Percentiles rank a stretch among this genome's conserved stretches.
phyloP scores from a whole-genome alignment of 192 early-diverging fungal species.

The Mortierella hygrophila region DNA sequence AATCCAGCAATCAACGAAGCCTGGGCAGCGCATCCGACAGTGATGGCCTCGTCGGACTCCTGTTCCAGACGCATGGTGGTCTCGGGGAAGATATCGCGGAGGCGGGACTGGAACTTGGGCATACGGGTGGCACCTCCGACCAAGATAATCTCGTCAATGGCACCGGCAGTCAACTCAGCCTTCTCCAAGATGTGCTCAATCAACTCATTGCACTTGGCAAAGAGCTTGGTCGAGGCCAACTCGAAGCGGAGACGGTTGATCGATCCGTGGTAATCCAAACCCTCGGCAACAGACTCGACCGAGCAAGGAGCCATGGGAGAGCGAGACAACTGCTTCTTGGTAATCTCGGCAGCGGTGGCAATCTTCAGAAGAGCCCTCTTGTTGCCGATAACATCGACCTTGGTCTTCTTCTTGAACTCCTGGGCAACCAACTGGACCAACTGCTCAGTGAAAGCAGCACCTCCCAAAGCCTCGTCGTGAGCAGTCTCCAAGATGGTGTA shows the following conservation, averaged over 20 bases:
- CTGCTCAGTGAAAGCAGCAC: constrained; percentile 87
- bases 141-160: constrained; percentile 88
- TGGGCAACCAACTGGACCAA: constrained; percentile 83
- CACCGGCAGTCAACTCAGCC: constrained; percentile 73
- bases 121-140: constrained; percentile 91
- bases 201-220: constrained; percentile 73
- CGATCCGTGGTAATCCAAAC: constrained; percentile 88
- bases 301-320: constrained; percentile 88
- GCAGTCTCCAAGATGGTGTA: constrained; percentile 82
- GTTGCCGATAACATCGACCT: constrained; percentile 83
- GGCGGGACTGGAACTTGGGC: constrained; percentile 84
- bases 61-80: constrained; percentile 82
- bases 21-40: constrained; percentile 92
- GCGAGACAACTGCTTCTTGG: constrained; percentile 90
- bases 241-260: constrained; percentile 93
- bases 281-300: constrained; percentile 92
- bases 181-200: constrained; percentile 77
- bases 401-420: constrained; percentile 91
- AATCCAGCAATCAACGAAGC: constrained; percentile 78
- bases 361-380: constrained; percentile 87
- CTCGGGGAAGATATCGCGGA: constrained; percentile 81
- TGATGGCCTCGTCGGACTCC: constrained; percentile 95
- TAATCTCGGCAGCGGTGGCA: constrained; percentile 85
- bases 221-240: constrained; percentile 84
- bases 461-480: constrained; percentile 86